Conservation (phyloP, 371 early-diverging fungal genomes). For the Lichtheimia corymbifera region DNA sequence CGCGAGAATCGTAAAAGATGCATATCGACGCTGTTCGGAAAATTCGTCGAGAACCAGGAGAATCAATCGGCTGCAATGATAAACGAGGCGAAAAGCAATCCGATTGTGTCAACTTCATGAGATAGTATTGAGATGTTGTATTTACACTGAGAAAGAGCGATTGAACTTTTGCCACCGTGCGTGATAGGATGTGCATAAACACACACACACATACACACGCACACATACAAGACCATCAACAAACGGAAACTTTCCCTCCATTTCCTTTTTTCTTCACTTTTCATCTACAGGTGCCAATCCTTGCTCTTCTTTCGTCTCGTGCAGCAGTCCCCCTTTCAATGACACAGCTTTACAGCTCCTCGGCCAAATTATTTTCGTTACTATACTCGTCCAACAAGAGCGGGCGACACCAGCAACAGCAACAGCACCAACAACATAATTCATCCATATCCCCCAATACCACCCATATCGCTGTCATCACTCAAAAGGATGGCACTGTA, state of each 20-base stretch:
- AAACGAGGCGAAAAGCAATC: too few species aligned
- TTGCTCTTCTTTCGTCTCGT: background rate
- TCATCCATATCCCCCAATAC: conserved; percentile 7
- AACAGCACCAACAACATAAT: background rate
- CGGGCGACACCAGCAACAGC: conserved; percentile 5
- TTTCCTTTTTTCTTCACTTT: conserved; percentile 3
- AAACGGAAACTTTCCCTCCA: conserved; percentile 4
- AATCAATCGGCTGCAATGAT: too few species aligned
- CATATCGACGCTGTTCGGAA: too few species aligned
- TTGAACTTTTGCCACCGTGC: too few species aligned
- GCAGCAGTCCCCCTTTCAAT: background rate
- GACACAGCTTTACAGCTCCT: conserved; percentile 9
- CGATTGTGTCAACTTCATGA: too few species aligned
- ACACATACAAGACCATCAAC: conserved; percentile 1
- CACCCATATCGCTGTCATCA: conserved; percentile 16
- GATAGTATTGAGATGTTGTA: too few species aligned
- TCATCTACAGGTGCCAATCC: background rate
- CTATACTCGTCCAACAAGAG: conserved; percentile 1
- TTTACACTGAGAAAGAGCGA: too few species aligned
- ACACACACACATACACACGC: background rate
- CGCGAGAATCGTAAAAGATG: too few species aligned
- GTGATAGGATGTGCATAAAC: too few species aligned
- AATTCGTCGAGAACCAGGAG: too few species aligned
- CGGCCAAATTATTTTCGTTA: conserved; percentile 8
- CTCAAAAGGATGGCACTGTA: conserved; percentile 19